Evolutionary conservation across 163 green algal species (phyloP).

Genomic region (Scenedesmus sp.): DNA sequence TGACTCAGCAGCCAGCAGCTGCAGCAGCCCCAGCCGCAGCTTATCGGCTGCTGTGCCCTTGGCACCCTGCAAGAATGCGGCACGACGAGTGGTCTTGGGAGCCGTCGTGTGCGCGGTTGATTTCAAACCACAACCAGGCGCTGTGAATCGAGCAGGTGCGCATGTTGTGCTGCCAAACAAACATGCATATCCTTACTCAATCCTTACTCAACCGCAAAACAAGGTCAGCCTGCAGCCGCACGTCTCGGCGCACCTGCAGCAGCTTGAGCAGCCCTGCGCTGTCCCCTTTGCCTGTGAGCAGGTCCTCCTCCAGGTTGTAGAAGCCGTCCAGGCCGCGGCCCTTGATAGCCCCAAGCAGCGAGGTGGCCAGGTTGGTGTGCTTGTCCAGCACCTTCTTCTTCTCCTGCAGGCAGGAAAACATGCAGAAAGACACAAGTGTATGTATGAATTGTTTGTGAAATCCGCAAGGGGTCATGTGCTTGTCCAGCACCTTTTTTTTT

Average conservation of each 20-base stretch:
- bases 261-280: slow-evolving; percentile 64
- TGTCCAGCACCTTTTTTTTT: neutral
- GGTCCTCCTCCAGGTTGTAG: slow-evolving; percentile 83
- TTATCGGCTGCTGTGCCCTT: slow-evolving; percentile 89
- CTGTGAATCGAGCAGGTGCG: too few relatives aligned
- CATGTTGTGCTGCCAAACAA: too few relatives aligned
- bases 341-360: slow-evolving; percentile 95
- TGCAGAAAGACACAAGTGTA: neutral
- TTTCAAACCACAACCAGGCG: too few relatives aligned
- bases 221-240: too few relatives aligned
- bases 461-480: neutral
- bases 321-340: slow-evolving; percentile 82
- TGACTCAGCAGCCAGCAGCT: slow-evolving; percentile 75
- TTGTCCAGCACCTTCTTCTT: slow-evolving; percentile 97
- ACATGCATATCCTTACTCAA: too few relatives aligned
- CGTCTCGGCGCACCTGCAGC: slow-evolving; percentile 47
- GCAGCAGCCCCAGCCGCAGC: slow-evolving; percentile 92
- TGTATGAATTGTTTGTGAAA: neutral
- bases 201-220: too few relatives aligned
- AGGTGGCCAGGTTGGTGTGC: slow-evolving; percentile 97
- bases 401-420: slow-evolving; percentile 57
- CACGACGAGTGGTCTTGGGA: neutral
- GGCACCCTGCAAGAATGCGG: slow-evolving; percentile 50
- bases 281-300: slow-evolving; percentile 86
- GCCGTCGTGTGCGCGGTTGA: too few relatives aligned